Conservation (phyloP, 179 eudicot genomes). For the Drosera spatulata region DNA sequence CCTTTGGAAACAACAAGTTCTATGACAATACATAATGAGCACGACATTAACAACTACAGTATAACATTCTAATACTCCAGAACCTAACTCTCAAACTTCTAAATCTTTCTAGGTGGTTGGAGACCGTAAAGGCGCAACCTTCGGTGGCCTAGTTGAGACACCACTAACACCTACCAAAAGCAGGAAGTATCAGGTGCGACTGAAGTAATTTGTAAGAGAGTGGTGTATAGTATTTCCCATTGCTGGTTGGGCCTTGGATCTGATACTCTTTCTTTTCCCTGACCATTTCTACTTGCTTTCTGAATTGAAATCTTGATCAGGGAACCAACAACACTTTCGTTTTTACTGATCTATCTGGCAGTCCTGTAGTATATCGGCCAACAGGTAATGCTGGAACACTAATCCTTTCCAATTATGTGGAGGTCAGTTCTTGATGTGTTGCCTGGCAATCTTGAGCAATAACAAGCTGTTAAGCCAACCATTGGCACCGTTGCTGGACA, state of each 20-base stretch:
- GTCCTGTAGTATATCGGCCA: constrained; percentile 52
- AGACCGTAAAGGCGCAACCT: constrained; percentile 77
- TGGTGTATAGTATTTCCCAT: constrained; percentile 3
- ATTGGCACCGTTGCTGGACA: too few relatives aligned
- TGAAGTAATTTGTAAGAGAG: constrained; percentile 1
- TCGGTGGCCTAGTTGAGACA: constrained; percentile 92
- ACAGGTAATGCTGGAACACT: constrained; percentile 44
- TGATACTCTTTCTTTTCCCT: neutral
- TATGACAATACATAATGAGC: too few relatives aligned
- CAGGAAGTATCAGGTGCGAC: constrained; percentile 70
- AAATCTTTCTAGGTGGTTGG: constrained; percentile 62
- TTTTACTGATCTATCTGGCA: constrained; percentile 61
- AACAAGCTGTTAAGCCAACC: too few relatives aligned
- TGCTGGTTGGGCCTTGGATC: neutral
- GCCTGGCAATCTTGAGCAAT: neutral
- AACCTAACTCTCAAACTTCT: neutral
- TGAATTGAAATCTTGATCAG: constrained; percentile 24
- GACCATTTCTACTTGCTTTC: constrained; percentile 1
- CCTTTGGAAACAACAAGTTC: too few relatives aligned
- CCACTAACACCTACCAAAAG: constrained; percentile 58
- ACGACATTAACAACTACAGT: neutral
- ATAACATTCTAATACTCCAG: neutral
- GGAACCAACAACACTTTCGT: constrained; percentile 77
- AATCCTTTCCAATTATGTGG: neutral
- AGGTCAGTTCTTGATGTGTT: constrained; percentile 3